Percentiles rank a stretch among this genome's conserved stretches.
Evolutionary conservation across 2,329 filamentous ascomycete genomes (phyloP).

Genomic region (Xylaria sp.): DNA sequence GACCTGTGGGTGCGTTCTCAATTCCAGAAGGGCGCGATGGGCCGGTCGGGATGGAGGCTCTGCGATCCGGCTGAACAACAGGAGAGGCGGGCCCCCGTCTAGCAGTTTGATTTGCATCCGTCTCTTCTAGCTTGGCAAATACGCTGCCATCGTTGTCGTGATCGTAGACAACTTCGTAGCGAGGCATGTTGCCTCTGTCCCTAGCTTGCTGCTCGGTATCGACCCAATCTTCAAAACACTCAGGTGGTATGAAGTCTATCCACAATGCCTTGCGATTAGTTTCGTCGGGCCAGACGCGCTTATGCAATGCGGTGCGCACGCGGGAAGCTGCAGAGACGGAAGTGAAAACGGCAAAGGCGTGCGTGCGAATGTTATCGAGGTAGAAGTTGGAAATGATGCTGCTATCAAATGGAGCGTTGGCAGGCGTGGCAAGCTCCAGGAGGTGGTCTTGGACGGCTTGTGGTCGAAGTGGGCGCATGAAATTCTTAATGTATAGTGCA

Average conservation of each 20-base stretch:
- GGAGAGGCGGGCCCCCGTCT: slow-evolving; percentile 31
- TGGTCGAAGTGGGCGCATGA: slow-evolving; percentile 84
- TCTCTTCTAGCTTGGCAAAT: slow-evolving; percentile 61
- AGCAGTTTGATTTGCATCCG: slow-evolving; percentile 37
- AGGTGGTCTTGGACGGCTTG: slow-evolving; percentile 72
- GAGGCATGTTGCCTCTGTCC: slow-evolving; percentile 52
- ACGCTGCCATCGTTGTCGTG: slow-evolving; percentile 59
- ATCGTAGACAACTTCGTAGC: slow-evolving; percentile 79
- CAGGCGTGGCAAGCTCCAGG: slow-evolving; percentile 67
- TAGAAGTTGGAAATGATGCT: slow-evolving; percentile 71
- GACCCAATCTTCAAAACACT: slow-evolving; percentile 76
- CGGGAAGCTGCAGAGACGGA: slow-evolving; percentile 73
- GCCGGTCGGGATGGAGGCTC: slow-evolving; percentile 39
- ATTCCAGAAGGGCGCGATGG: slow-evolving; percentile 40
- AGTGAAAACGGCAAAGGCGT: slow-evolving; percentile 80
- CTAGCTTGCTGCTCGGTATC: slow-evolving; percentile 56
- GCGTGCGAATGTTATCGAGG: slow-evolving; percentile 84
- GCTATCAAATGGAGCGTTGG: slow-evolving; percentile 55
- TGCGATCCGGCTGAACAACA: slow-evolving; percentile 34
- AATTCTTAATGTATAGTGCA: slow-evolving; percentile 85
- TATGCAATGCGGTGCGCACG: slow-evolving; percentile 77
- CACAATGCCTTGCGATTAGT: slow-evolving; percentile 81
- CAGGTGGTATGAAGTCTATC: slow-evolving; percentile 86
- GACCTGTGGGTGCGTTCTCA: slow-evolving; percentile 46
- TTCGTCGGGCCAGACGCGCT: slow-evolving; percentile 84